Base-by-base conservation (phyloP, 2,329 filamentous ascomycete species). In the Cercospora zeina region DNA sequence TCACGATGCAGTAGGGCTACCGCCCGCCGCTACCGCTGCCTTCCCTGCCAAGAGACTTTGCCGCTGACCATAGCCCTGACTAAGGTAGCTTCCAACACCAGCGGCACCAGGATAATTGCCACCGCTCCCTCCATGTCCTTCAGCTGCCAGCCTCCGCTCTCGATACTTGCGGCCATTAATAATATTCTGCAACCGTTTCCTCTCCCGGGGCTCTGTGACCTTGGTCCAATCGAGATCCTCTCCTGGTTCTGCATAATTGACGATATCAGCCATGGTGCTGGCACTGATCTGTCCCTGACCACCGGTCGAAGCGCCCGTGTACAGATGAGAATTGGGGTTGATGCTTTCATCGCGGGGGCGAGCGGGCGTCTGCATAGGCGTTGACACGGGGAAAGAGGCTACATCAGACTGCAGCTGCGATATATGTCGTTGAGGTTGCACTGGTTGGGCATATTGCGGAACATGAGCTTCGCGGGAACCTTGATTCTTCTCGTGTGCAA, bases 401-500 rank as follows among this genome's bases (percentile, higher is more conserved):
- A 72, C 49, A 54, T 75, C 72, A 31, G 71, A 73, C 58, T 72
- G 71, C 13, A 74, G 66, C 16, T 72, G 67, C 16, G 68, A 53
- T 14, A 67, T 37, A 36, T 68, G 69, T 30, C 71, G 70, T 7
- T 65, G 59, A 13, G 65, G 64, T 27, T 62, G 54, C 21, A 58
- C 39, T 27, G 54, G 51, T 64, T 66, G 62, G 36, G 63, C 54
- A 57, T 62, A 66, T 62, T 62, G 62, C 2, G 56, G 56, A 21
- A 69, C 37, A 34, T 66, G 54, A 19, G 70, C 68, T 64, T 72
- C 70, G 54, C 71, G 68, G 8, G 70, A 70, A 21, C 72, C 73
- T 69, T 77, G 70, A 47, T 76, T 72, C 31, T 77, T 74, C 61
- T 82, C 80, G 61, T 73, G 67, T 37, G 70, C 72, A 72, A 92